Base-by-base conservation (phyloP, 1,284 basidiomycete species). In the Tetrapyrgos nigripes region DNA sequence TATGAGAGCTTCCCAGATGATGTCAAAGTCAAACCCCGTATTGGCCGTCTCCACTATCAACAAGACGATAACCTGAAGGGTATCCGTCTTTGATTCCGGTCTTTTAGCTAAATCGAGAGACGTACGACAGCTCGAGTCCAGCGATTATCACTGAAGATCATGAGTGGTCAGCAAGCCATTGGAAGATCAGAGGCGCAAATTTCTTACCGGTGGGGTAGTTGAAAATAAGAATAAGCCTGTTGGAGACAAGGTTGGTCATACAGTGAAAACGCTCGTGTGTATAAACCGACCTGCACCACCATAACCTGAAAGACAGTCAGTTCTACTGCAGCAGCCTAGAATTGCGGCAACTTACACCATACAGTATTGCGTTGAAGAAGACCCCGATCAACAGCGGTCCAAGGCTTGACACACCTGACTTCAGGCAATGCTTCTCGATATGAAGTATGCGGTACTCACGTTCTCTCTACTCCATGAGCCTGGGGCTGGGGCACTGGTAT, bases 1-100 rank as follows among this genome's bases (percentile, higher is more conserved):
- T 4, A 65, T 55, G 21, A 65, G 48, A 8, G 59, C 58, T 21
- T 62, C 40, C 19, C 54, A 62, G 2, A 62, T 43, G 13, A 61
- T 62, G 13, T 53, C 61, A 24, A 50, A 23, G 13, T 61, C 54
- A 31, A 62, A 35, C 14, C 58, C 17, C 1, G 60, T 27, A 40
- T 44, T 51, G 26, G 46, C 55, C 1, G 62, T 63, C 47, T 58
- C 59, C 9, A 49, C 9, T 3, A 49, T 40, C 1, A 55, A 19
- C 14, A 55, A 19, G n/a, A 55, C 31, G 11, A 49, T 19, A 27
- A 55, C 33, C 54, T 55, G 10, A 27, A 43, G 24, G 23, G 21
- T 23, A 17, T n/a, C 17, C 4, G 27, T 24, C 23, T 19, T n/a
- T 45, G 6, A 40, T 17, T 9, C 13, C 17, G 19, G 13, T 10